Conservation (phyloP, 305 asterid genomes). For the Fraxinus greggii region DNA sequence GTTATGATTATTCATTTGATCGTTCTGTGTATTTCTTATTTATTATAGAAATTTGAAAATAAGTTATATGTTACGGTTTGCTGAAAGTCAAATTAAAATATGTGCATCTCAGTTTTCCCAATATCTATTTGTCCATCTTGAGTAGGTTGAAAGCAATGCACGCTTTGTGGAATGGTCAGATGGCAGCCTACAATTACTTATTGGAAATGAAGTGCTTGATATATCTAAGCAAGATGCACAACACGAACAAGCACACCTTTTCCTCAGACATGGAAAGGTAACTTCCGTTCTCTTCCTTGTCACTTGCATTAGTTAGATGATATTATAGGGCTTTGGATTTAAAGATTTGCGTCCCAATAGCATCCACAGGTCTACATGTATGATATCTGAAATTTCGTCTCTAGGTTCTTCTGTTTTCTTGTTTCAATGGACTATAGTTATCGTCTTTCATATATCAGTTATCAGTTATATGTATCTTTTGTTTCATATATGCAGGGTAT, state of each 20-base stretch:
- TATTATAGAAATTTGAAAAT: background rate
- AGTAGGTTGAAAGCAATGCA: slow-evolving; percentile 70
- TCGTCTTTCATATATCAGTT: background rate
- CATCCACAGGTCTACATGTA: background rate
- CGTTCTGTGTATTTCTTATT: background rate
- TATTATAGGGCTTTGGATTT: background rate
- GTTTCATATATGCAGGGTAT: slow-evolving; percentile 56
- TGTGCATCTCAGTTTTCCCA: background rate
- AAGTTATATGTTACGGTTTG: background rate
- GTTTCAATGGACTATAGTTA: background rate
- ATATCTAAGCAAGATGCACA: slow-evolving; percentile 92
- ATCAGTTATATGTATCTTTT: slow-evolving; percentile 6
- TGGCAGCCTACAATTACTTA: slow-evolving; percentile 73
- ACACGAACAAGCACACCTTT: slow-evolving; percentile 94
- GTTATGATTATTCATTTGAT: background rate
- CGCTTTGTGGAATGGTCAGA: slow-evolving; percentile 84
- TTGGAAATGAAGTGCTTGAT: slow-evolving; percentile 98
- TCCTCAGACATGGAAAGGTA: slow-evolving; percentile 91
- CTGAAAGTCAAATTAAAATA: background rate
- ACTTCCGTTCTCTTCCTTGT: background rate
- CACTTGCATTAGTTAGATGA: background rate
- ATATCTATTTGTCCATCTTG: background rate
- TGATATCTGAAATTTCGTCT: slow-evolving; percentile 8
- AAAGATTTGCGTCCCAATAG: background rate
- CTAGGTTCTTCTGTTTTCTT: background rate